Conservation (phyloP, 108 stramenopile genomes). For the Chaetoceros muelleri region DNA sequence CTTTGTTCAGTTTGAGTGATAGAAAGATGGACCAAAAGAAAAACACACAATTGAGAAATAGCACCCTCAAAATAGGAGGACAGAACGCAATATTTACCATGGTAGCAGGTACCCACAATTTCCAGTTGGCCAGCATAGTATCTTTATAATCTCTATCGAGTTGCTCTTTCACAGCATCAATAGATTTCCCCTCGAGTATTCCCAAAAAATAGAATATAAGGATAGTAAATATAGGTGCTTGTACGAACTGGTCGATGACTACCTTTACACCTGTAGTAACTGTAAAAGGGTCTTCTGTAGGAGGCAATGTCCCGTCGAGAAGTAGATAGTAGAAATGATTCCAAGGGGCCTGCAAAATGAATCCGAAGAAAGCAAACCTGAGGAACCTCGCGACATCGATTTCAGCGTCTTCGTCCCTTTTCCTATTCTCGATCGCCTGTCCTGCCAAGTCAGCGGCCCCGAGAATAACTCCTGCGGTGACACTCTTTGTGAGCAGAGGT, state of each 20-base stretch:
- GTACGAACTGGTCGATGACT: conserved; percentile 88
- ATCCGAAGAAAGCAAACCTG: conserved; percentile 83
- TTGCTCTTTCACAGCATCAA: conserved; percentile 48
- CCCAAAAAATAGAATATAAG: conserved; percentile 85
- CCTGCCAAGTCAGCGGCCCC: conserved; percentile 80
- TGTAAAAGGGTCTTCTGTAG: conserved; percentile 82
- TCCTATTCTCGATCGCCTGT: conserved; percentile 47
- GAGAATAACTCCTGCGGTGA: conserved; percentile 79
- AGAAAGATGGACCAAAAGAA: conserved; percentile 92
- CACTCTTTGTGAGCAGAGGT: conserved; percentile 61
- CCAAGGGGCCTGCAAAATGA: conserved; percentile 88
- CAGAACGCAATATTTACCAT: conserved; percentile 85
- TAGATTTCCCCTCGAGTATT: conserved; percentile 64
- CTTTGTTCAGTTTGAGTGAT: conserved; percentile 74
- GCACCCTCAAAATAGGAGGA: conserved; percentile 76
- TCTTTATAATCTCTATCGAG: conserved; percentile 73
- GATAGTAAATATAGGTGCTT: conserved; percentile 89
- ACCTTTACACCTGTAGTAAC: conserved; percentile 75
- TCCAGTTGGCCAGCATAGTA: conserved; percentile 89
- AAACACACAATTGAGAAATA: conserved; percentile 86
- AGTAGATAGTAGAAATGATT: conserved; percentile 84
- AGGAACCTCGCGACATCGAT: conserved; percentile 51
- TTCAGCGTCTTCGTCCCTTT: background rate
- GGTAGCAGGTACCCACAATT: conserved; percentile 77
- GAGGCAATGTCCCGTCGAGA: conserved; percentile 80